A percentile compares a stretch with the other conserved stretches of the same genome.
Evolutionary conservation across 164 flowering plant genomes (phyloP).

Genomic region (Magnolia sinica): DNA sequence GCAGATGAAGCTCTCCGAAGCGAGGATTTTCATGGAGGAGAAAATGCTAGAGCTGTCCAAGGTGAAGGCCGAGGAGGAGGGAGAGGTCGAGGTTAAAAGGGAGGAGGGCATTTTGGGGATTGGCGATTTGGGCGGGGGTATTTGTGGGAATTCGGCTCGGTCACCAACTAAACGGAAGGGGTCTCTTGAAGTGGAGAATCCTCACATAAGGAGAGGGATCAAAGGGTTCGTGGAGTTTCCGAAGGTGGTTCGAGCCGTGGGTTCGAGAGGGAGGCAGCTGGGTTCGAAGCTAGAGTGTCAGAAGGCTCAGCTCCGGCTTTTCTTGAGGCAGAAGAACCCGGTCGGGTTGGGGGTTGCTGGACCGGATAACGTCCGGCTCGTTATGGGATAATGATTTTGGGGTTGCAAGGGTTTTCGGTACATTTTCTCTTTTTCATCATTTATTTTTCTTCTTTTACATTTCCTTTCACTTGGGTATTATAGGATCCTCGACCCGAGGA

Average conservation of each 20-base stretch:
- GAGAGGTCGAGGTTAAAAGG: background rate
- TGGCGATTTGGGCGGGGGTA: background rate
- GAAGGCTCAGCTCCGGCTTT: constrained; percentile 61
- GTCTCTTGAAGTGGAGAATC: constrained; percentile 19
- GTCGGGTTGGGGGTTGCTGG: constrained; percentile 18
- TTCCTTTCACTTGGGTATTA: background rate
- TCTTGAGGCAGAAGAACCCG: constrained; percentile 56
- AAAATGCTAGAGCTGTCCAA: constrained; percentile 5
- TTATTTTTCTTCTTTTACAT: no score
- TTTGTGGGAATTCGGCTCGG: background rate
- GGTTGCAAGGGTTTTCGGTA: background rate
- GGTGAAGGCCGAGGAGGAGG: background rate
- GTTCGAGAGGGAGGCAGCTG: constrained; percentile 49
- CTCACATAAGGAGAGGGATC: constrained; percentile 21
- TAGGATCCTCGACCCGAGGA: background rate
- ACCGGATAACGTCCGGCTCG: constrained; percentile 28
- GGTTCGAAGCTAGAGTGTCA: constrained; percentile 72
- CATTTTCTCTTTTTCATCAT: background rate
- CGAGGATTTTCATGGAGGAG: constrained; percentile 15
- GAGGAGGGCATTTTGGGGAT: background rate
- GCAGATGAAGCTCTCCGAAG: constrained; percentile 19
- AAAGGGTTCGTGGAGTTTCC: constrained; percentile 67
- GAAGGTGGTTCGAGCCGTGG: constrained; percentile 55
- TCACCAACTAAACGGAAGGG: constrained; percentile 1
- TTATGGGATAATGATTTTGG: constrained; percentile 24